These are phyloP conservation scores for Podospora conica DNA, from an alignment of 495 filamentous ascomycete genomes.

Conservation along the genomic window DNA sequence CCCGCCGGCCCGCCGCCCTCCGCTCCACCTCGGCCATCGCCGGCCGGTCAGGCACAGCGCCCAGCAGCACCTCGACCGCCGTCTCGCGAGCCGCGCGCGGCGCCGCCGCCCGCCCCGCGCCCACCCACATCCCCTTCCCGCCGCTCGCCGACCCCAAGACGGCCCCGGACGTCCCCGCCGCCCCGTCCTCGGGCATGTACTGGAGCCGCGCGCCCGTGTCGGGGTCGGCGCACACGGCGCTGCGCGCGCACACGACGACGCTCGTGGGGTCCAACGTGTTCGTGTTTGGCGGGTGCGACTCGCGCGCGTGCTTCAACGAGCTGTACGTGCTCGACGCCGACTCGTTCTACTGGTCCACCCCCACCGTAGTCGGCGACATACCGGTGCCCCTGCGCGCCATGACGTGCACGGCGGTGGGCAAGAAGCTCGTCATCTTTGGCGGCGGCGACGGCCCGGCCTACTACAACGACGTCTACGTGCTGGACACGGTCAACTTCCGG, in stretches of 20 bases:
- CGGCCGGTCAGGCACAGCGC: constrained; percentile 25
- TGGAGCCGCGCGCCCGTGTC: constrained; percentile 56
- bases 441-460: constrained; percentile 61
- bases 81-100: constrained; percentile 22
- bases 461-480: constrained; percentile 63
- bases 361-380: constrained; percentile 53
- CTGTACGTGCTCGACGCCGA: constrained; percentile 61
- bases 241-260: constrained; percentile 58
- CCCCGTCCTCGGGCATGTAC: constrained; percentile 64
- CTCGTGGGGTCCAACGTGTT: constrained; percentile 56
- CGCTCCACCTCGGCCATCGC: constrained; percentile 51
- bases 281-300: constrained; percentile 62
- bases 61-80: background rate
- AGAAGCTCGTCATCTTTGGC: constrained; percentile 60
- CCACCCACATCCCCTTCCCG: constrained; percentile 42
- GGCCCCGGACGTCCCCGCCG: constrained; percentile 51
- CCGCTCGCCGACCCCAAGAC: constrained; percentile 51
- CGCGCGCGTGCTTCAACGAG: constrained; percentile 57
- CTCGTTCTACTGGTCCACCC: constrained; percentile 56
- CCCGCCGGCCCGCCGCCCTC: constrained; percentile 32
- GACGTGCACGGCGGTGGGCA: constrained; percentile 60
- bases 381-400: constrained; percentile 58
- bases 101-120: constrained; percentile 27
- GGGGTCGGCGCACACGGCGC: constrained; percentile 48
- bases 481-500: constrained; percentile 57